Conservation (phyloP, 805 yeast species). For the Suhomyces sp. region DNA sequence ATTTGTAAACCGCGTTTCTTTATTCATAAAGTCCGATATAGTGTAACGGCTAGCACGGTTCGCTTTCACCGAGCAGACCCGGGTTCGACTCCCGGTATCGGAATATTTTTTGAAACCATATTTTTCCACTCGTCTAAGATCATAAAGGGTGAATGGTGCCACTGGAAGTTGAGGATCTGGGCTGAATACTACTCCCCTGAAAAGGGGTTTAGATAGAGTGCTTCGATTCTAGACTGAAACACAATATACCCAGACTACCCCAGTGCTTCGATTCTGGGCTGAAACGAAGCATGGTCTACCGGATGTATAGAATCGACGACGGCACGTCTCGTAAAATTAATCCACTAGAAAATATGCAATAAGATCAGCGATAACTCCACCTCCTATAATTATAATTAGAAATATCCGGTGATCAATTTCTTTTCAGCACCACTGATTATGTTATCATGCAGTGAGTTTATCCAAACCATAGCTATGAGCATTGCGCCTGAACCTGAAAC, state of each 20-base stretch:
- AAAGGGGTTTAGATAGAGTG: background rate
- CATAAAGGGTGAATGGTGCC: background rate
- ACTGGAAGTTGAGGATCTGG: background rate
- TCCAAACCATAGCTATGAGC: background rate
- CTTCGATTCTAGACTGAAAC: background rate
- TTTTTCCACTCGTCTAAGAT: background rate
- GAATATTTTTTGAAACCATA: slow-evolving; percentile 35
- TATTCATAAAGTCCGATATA: slow-evolving; percentile 50
- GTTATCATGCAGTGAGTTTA: background rate
- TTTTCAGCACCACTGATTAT: background rate
- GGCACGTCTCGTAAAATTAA: background rate
- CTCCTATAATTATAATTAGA: background rate
- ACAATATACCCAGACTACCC: background rate
- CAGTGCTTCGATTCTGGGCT: background rate
- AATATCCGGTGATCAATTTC: background rate
- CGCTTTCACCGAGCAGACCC: slow-evolving; percentile 83
- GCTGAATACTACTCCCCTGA: too few relatives aligned
- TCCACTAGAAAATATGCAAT: background rate
- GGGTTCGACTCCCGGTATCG: slow-evolving; percentile 88
- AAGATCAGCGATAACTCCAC: background rate
- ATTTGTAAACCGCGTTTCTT: too few relatives aligned
- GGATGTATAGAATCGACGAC: background rate
- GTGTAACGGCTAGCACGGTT: slow-evolving; percentile 82
- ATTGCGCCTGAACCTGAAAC: background rate
- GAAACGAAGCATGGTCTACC: background rate